Percentiles rank a stretch among this genome's conserved stretches.
These are phyloP conservation scores for Hemileia vastatrix DNA, from an alignment of 1,284 basidiomycete species.

Conservation along the genomic window DNA sequence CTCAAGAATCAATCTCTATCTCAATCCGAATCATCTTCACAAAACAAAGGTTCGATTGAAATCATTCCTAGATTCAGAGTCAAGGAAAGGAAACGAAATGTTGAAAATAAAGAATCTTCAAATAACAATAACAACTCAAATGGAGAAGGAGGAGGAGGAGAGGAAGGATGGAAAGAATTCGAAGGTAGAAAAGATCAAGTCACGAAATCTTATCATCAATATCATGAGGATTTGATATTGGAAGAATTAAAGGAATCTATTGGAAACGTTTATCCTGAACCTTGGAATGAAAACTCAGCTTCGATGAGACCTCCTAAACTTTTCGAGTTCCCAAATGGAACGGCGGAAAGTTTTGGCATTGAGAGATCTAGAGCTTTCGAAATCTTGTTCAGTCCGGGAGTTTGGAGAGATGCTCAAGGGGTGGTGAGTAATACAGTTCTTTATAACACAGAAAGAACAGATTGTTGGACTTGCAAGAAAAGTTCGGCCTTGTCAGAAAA, in stretches of 20 bases:
- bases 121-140: too few species aligned
- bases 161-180: too few species aligned
- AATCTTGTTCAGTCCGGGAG: constrained; percentile 36
- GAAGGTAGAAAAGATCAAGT: not conserved
- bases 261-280: constrained; percentile 36
- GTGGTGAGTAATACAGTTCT: too few species aligned
- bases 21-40: not conserved
- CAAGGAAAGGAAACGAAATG: too few species aligned
- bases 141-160: too few species aligned
- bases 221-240: constrained; percentile 33
- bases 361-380: constrained; percentile 40
- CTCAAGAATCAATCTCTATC: too few species aligned
- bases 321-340: constrained; percentile 43
- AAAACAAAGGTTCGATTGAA: not conserved
- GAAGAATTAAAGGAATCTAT: constrained; percentile 42
- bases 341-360: constrained; percentile 38
- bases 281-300: constrained; percentile 35
- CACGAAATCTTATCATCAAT: constrained; percentile 31
- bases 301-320: constrained; percentile 26
- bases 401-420: too few species aligned
- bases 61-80: too few species aligned
- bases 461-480: too few species aligned
- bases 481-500: too few species aligned
- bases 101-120: too few species aligned
- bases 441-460: too few species aligned